Base-by-base conservation (phyloP, 257 asterid species). In the Lantana camara region DNA sequence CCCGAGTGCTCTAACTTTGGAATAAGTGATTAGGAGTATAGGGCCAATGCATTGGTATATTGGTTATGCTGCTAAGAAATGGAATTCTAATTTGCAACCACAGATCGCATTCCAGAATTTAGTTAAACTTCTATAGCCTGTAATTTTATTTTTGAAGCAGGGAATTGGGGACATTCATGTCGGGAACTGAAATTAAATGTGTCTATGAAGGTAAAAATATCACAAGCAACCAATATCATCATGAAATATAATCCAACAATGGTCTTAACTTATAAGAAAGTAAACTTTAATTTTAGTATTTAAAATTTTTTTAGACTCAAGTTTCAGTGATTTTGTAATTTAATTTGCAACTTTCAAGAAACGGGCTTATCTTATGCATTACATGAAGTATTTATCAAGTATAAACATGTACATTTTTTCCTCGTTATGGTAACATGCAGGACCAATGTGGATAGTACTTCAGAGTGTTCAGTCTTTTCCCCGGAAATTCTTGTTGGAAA, bases 381-480 rank as follows among this genome's bases (percentile, higher is more conserved):
- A 30, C 37, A 30, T 56, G 41, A 62, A 53, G 42, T 10, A n/a
- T n/a, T n/a, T n/a, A n/a, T n/a, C n/a, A n/a, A n/a, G n/a, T n/a
- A n/a, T n/a, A n/a, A n/a, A n/a, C n/a, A n/a, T n/a, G n/a, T n/a
- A n/a, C n/a, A n/a, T 16, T 35, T n/a, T 40, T 35, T 67, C 40
- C 55, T 27, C 56, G 21, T 9, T 17, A 57, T 27, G 65, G 17
- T 52, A n/a, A 41, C 62, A 30, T 79, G 37, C 57, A 55, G n/a
- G n/a, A n/a, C n/a, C n/a, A n/a, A n/a, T 34, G 42, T 19, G 21
- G 69, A 57, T 24, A 69, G 54, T 23, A 61, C 68, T 44, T 35
- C 74, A n/a, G 46, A 44, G 13, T 42, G 54, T 52, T 55, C 74
- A 47, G 54, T 51, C 87, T 54, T 55, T 51, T 40, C 20, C 66